Evolutionary conservation across 2,329 filamentous ascomycete genomes (phyloP).

Genomic region (Zymoseptoria passerinii): DNA sequence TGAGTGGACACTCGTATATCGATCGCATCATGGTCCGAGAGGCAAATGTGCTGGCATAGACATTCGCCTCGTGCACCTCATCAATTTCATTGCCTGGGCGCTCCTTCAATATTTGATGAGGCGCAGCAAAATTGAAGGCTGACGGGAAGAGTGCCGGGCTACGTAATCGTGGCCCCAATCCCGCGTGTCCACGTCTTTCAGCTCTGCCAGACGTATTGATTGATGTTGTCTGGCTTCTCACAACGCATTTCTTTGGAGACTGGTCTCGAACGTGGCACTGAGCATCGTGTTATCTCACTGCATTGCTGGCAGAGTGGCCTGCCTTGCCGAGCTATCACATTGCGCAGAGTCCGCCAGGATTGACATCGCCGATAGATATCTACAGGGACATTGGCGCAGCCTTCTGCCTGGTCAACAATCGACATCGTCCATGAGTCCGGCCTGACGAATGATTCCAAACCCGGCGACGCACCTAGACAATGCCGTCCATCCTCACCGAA

Average conservation of each 20-base stretch:
- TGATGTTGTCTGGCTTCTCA: not conserved
- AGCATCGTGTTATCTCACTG: not conserved
- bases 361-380: not conserved
- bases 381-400: not conserved
- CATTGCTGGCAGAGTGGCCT: not conserved
- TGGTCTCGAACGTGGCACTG: not conserved
- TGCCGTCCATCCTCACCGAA: conserved; percentile 61
- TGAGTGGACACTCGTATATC: not conserved
- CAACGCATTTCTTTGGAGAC: not conserved
- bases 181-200: not conserved
- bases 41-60: no score
- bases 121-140: not conserved
- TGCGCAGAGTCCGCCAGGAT: not conserved
- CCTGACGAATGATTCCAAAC: no score
- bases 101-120: not conserved
- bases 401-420: not conserved
- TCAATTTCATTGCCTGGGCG: no score
- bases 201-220: not conserved
- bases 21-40: no score
- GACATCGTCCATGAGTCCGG: no score
- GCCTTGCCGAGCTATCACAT: not conserved
- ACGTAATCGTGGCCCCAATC: not conserved
- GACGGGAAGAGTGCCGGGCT: not conserved
- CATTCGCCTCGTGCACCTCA: no score
- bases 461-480: conserved; percentile 10